Conservation (phyloP, 2,329 filamentous ascomycete genomes). For the Epichloe amarillans region DNA sequence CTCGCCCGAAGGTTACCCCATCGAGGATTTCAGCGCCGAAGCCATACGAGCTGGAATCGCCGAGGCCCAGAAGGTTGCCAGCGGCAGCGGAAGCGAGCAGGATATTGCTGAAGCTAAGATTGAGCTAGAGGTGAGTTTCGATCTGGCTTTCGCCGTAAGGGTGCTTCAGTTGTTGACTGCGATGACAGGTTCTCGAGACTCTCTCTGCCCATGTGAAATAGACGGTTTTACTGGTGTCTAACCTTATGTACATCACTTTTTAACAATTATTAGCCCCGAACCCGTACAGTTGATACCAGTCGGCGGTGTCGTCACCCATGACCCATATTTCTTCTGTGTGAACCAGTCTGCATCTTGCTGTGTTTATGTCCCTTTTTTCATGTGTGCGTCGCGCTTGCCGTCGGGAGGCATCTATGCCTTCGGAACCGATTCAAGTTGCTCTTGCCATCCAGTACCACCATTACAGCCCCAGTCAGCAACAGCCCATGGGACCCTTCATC, state of each 20-base stretch:
- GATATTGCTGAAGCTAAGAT: slow-evolving; percentile 99
- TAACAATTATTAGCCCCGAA: slow-evolving; percentile 21
- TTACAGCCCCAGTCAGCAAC: not conserved
- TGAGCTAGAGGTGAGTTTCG: slow-evolving; percentile 69
- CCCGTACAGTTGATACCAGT: slow-evolving; percentile 24
- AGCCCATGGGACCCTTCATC: not conserved
- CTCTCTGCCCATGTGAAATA: slow-evolving; percentile 74
- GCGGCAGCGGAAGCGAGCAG: slow-evolving; percentile 83
- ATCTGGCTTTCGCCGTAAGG: not conserved
- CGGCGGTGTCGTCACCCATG: slow-evolving; percentile 12
- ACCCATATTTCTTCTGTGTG: slow-evolving; percentile 3
- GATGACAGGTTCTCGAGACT: slow-evolving; percentile 61
- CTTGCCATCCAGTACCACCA: not conserved
- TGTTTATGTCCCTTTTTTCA: not conserved
- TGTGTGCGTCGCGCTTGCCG: slow-evolving; percentile 1
- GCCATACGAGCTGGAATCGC: slow-evolving; percentile 79
- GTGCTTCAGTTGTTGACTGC: slow-evolving; percentile 1
- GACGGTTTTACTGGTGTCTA: slow-evolving; percentile 32
- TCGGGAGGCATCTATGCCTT: not conserved
- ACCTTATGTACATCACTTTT: slow-evolving; percentile 30
- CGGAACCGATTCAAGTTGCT: not conserved
- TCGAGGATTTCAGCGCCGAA: slow-evolving; percentile 93
- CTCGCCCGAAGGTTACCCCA: slow-evolving; percentile 85
- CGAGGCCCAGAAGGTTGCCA: slow-evolving; percentile 91
- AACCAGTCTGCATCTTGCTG: not conserved